Base-by-base conservation (phyloP, 345 rosid genomes). In the Populus deltoides region DNA sequence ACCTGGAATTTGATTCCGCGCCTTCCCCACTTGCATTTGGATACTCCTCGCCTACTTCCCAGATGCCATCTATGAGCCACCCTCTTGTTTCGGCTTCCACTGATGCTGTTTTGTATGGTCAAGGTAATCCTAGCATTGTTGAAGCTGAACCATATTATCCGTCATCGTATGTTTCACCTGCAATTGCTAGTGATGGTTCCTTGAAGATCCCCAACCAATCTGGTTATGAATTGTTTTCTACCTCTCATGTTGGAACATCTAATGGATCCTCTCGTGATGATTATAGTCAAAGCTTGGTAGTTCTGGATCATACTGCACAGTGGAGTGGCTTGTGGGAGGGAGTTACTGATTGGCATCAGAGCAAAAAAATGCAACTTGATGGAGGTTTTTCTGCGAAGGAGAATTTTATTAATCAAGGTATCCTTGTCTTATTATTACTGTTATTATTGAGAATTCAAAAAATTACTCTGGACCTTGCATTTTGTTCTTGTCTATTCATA, bases 101-200 rank as follows among this genome's bases (percentile, higher is more conserved):
- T 18, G 80, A 75, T 67, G 35, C 81, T n/a, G 80, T 39, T 78
- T 39, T 81, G 20, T 83, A 76, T 72, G 78, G 74, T 63, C 83
- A 73, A 53, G 75, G 36, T 57, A 51, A 84, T 5, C 22, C 53
- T 68, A 73, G 66, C 61, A 68, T 76, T 73, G 66, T 45, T 72
- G 88, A 88, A 59, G 87, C 83, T 18, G 66, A 81, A 62, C 82
- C 86, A 1, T 90, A 83, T 74, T 84, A 80, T 51, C 83, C 89
- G 0, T 79, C 88, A 4, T 79, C 88, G 1, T 85, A 75, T 76
- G 78, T 80, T 70, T 81, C 86, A 1, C 76, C 85, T 17, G 12
- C 80, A 2, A 38, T 71, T 35, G 74, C 31, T 17, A 53, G 18
- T 55, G 75, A 70, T 53, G 70, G 61, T 39, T n/a, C 74, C 36